Conservation (phyloP, 2,329 filamentous ascomycete species). For the Fusarium torreyae region DNA sequence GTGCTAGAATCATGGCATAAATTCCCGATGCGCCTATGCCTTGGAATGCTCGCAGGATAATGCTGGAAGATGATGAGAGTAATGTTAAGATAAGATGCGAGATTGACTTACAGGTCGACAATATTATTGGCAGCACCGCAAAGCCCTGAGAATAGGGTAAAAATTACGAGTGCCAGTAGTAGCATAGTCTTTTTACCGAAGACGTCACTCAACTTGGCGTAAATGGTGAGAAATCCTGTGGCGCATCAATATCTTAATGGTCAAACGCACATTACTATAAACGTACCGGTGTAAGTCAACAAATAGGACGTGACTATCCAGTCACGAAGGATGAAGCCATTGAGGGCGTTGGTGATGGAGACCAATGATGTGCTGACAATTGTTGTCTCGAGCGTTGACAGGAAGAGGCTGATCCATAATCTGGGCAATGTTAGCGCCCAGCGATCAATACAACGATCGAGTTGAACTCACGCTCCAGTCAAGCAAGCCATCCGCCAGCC, state of each 20-base stretch:
- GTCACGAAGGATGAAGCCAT: constrained; percentile 21
- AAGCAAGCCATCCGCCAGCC: constrained; percentile 6
- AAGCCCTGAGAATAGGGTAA: constrained; percentile 16
- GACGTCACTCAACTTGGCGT: constrained; percentile 13
- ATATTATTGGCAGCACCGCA: constrained; percentile 14
- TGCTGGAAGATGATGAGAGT: background rate
- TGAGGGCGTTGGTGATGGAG: constrained; percentile 11
- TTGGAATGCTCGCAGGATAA: constrained; percentile 15
- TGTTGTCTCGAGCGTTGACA: constrained; percentile 15
- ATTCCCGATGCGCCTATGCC: constrained; percentile 14
- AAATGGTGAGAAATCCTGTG: constrained; percentile 9
- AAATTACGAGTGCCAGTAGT: constrained; percentile 6
- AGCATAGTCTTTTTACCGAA: constrained; percentile 24
- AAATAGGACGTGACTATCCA: constrained; percentile 25
- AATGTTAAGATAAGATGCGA: accelerated
- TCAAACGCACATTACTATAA: no score
- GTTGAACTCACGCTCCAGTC: background rate
- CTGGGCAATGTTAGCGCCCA: background rate
- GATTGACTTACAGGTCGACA: background rate
- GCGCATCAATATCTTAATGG: no score
- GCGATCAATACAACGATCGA: accelerated
- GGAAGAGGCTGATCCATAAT: constrained; percentile 8
- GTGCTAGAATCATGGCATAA: constrained; percentile 13
- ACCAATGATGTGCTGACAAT: constrained; percentile 22
- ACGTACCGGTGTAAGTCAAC: constrained; percentile 3